phyloP scores from a whole-genome alignment of 2,329 filamentous ascomycete species.

The Colletotrichum acutatum region DNA sequence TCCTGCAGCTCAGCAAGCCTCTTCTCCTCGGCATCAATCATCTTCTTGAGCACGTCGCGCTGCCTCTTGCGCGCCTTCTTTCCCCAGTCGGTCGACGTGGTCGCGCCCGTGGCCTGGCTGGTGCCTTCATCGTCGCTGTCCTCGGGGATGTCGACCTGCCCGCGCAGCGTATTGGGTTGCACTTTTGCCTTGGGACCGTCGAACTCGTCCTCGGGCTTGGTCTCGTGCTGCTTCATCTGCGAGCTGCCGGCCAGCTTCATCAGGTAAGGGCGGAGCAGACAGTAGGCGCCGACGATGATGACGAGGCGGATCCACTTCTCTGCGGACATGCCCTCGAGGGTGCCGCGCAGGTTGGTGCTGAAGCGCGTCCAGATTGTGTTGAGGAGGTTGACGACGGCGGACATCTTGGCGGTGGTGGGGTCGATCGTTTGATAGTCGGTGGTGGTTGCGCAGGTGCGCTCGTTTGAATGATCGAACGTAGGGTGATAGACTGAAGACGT shows the following conservation, averaged over 20 bases:
- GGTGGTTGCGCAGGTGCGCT: neutral
- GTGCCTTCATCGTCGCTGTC: conserved; percentile 63
- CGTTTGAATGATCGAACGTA: too few relatives aligned
- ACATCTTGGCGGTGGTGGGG: conserved; percentile 9
- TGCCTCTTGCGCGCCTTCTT: conserved; percentile 77
- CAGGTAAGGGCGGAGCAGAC: conserved; percentile 79
- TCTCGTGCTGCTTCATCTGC: conserved; percentile 72
- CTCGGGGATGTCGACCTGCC: conserved; percentile 63
- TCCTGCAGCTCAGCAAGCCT: conserved; percentile 64
- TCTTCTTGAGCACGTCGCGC: conserved; percentile 72
- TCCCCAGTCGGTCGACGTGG: conserved; percentile 71
- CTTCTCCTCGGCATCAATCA: conserved; percentile 73
- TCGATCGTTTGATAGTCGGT: neutral
- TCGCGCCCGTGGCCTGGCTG: conserved; percentile 53
- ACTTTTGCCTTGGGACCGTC: conserved; percentile 63
- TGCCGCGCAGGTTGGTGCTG: conserved; percentile 58
- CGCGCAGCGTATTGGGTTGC: conserved; percentile 73
- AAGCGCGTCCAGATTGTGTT: conserved; percentile 26
- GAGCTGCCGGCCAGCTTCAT: conserved; percentile 73
- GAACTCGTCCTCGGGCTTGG: conserved; percentile 57
- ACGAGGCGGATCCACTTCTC: conserved; percentile 75
- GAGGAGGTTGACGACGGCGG: conserved; percentile 25
- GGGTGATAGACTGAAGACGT: neutral
- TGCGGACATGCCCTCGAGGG: conserved; percentile 61
- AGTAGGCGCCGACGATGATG: conserved; percentile 77